Conservation (phyloP, 75 land plant species). For the Larix kaempferi region DNA sequence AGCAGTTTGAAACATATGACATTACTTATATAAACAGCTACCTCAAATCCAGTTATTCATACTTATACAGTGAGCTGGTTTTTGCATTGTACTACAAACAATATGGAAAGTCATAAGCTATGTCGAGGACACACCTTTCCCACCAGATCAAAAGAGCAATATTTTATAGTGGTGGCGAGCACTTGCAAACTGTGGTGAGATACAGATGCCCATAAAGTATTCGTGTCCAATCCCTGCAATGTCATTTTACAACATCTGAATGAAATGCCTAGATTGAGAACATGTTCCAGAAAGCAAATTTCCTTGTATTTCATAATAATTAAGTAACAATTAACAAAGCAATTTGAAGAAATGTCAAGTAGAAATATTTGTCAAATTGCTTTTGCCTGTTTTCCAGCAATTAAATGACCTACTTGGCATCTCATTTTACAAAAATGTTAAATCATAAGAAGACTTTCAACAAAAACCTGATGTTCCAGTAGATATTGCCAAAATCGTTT, state of each 20-base stretch:
- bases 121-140: conserved; percentile 68
- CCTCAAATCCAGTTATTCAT: conserved; percentile 1
- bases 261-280: neutral
- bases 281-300: neutral
- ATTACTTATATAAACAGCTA: neutral
- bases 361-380: neutral
- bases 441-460: neutral
- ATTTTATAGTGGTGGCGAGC: conserved; percentile 58
- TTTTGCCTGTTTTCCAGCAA: neutral
- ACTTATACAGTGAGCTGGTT: neutral
- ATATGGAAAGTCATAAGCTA: neutral
- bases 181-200: conserved; percentile 48
- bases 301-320: neutral
- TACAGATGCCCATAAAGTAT: conserved; percentile 70
- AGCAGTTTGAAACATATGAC: neutral
- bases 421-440: neutral
- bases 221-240: conserved; percentile 57
- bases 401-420: neutral
- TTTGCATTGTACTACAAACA: neutral
- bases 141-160: conserved; percentile 60
- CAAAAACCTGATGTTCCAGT: conserved; percentile 62
- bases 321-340: neutral
- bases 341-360: neutral
- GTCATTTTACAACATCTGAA: neutral
- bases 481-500: conserved; percentile 94